These are phyloP conservation scores for Colletotrichum phormii DNA, from an alignment of 2,329 filamentous ascomycete genomes.

Conservation along the genomic window DNA sequence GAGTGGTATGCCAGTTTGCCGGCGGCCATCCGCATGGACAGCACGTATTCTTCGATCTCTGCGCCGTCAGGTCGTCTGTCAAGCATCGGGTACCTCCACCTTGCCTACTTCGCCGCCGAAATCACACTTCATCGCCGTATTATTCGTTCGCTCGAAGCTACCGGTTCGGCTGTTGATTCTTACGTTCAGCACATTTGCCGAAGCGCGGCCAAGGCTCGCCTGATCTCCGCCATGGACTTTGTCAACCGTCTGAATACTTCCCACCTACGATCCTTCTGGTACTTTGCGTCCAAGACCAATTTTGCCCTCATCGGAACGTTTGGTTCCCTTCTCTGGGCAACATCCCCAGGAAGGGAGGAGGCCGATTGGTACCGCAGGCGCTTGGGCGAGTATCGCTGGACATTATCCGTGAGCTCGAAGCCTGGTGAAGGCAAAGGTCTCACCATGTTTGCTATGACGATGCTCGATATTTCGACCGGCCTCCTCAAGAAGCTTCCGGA, in stretches of 20 bases:
- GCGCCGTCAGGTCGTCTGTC: conserved; percentile 60
- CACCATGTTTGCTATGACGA: conserved; percentile 80
- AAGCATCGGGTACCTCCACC: conserved; percentile 82
- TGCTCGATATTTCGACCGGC: conserved; percentile 78
- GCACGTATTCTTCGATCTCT: conserved; percentile 55
- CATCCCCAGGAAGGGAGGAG: conserved; percentile 87
- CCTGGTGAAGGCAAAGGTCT: conserved; percentile 69
- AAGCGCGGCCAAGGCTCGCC: conserved; percentile 89
- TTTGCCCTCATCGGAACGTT: conserved; percentile 97
- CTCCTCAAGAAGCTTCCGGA: conserved; percentile 77
- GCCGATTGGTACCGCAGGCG: conserved; percentile 91
- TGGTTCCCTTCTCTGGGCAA: conserved; percentile 89
- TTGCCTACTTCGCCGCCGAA: conserved; percentile 93
- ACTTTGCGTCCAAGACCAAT: conserved; percentile 87
- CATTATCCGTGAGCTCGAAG: conserved; percentile 85
- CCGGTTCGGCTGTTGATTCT: conserved; percentile 67
- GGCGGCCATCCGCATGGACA: conserved; percentile 73
- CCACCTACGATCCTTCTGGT: conserved; percentile 94
- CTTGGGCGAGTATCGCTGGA: conserved; percentile 93
- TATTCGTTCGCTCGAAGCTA: conserved; percentile 77
- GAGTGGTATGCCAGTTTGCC: conserved; percentile 85
- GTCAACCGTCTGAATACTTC: conserved; percentile 90
- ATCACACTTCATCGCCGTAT: conserved; percentile 94
- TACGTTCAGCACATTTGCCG: conserved; percentile 94
- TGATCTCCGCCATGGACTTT: conserved; percentile 98